Percentiles rank a stretch among this genome's conserved stretches.
phyloP scores from a whole-genome alignment of 2,329 filamentous ascomycete species.

The Allantophomopsis lycopodina region DNA sequence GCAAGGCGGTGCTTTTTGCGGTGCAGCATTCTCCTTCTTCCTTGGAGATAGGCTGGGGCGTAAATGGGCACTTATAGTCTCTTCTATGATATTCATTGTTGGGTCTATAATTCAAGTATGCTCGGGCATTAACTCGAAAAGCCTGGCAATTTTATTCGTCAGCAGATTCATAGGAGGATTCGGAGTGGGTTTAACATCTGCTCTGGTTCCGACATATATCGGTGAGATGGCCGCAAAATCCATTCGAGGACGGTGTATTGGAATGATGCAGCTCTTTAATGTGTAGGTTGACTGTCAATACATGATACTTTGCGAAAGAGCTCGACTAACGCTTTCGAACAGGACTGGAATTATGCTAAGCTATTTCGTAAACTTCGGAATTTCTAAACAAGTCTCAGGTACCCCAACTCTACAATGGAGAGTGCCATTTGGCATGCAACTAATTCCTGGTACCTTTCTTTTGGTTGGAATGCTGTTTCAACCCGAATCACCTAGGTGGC shows the following conservation, averaged over 20 bases:
- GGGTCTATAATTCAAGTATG: conserved; percentile 7
- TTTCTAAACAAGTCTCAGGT: conserved; percentile 14
- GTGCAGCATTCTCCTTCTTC: conserved; percentile 17
- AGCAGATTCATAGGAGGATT: conserved; percentile 5
- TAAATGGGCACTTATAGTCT: conserved; percentile 24
- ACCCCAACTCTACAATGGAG: conserved; percentile 8
- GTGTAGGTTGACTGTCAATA: conserved; percentile 2
- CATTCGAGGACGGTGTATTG: conserved; percentile 5
- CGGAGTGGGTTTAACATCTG: conserved; percentile 5
- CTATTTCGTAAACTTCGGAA: conserved; percentile 22
- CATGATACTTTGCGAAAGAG: not conserved
- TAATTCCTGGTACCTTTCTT: conserved; percentile 36
- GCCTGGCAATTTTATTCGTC: conserved; percentile 1
- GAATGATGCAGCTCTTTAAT: conserved; percentile 6
- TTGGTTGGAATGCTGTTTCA: conserved; percentile 41
- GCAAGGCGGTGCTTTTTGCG: conserved; percentile 17
- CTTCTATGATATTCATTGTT: conserved; percentile 19
- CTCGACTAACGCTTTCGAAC: not conserved
- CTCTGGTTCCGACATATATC: conserved; percentile 6
- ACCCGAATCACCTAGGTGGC: conserved; percentile 40
- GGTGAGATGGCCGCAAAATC: conserved; percentile 5
- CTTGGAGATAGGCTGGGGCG: conserved; percentile 26
- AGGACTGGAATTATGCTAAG: conserved; percentile 17
- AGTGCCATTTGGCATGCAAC: conserved; percentile 35
- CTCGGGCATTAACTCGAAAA: not conserved